These are phyloP conservation scores for Leccinellum luteum DNA, from an alignment of 768 basidiomycete species.

Conservation along the genomic window DNA sequence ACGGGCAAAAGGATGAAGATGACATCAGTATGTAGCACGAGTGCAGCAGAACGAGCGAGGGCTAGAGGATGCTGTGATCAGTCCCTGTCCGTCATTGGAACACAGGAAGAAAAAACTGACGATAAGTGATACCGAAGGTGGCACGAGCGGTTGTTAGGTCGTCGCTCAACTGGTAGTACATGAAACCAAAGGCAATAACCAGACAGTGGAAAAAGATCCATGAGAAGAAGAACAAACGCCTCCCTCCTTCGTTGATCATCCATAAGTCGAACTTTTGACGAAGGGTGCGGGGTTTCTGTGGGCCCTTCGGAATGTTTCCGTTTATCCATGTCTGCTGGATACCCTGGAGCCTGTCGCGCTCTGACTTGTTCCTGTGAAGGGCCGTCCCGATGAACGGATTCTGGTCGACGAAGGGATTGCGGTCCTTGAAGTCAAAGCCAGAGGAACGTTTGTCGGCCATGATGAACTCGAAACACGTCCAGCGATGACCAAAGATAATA, in stretches of 20 bases:
- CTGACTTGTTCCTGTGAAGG: slow-evolving; percentile 83
- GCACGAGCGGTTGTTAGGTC: slow-evolving; percentile 64
- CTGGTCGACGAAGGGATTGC: slow-evolving; percentile 44
- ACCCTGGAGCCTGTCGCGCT: slow-evolving; percentile 80
- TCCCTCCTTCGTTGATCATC: slow-evolving; percentile 93
- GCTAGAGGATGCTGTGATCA: slow-evolving; percentile 40
- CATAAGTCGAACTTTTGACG: slow-evolving; percentile 60
- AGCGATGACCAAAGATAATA: slow-evolving; percentile 11
- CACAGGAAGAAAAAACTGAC: slow-evolving; percentile 41
- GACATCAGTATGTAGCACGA: slow-evolving; percentile 88
- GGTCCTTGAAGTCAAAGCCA: slow-evolving; percentile 69
- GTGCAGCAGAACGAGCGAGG: slow-evolving; percentile 84
- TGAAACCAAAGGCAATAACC: slow-evolving; percentile 71
- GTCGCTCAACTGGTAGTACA: slow-evolving; percentile 80
- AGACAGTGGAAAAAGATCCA: slow-evolving; percentile 82
- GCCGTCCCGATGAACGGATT: slow-evolving; percentile 48
- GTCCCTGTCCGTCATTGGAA: neutral
- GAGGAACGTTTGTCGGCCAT: slow-evolving; percentile 50
- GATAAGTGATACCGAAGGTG: slow-evolving; percentile 73
- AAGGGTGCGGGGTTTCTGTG: slow-evolving; percentile 39
- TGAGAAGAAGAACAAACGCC: slow-evolving; percentile 70
- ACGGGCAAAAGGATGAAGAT: slow-evolving; percentile 93
- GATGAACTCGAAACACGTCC: slow-evolving; percentile 14
- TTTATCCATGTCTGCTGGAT: slow-evolving; percentile 63
- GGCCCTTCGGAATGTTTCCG: slow-evolving; percentile 23